Base-by-base conservation (phyloP, 805 yeast species). In the Yarrowia sp. region DNA sequence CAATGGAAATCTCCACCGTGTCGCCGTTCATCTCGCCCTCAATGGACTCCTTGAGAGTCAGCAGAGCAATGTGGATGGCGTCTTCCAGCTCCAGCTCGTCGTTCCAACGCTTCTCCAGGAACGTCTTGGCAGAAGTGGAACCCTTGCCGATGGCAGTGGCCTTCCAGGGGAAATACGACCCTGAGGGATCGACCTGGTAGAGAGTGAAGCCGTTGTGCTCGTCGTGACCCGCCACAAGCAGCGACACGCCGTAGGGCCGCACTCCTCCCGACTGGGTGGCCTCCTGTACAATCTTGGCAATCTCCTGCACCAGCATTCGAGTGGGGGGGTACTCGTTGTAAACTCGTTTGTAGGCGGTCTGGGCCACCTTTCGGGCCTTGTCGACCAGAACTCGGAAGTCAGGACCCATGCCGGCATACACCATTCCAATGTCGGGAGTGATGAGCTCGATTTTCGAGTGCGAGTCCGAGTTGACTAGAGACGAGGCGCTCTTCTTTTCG, bases 191-290 rank as follows among this genome's bases (percentile, higher is more conserved):
- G 54, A 95, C 96, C 78, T 95, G 99, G 76, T 95, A 95, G 67
- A 95, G 81, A 74, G 89, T 89, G 76, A 84, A 92, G 30, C 86
- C 86, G 70, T 82, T 85, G 66, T 81, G 81, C 38, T 88, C 91
- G 74, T 95, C 98, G 74, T 90, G 84, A 22, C 99, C 99, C 10
- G 98, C 99, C 19, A 95, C 92, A 65, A 95, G 80, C 65, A 95
- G 80, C 11, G 97, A 90, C 22, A 96, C 98, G 67, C 99, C 99
- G 75, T 86, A 95, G n/a, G 99, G 99, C 75, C 99, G 85, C 68
- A 95, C 97, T 77, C 99, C 99, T 61, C 98, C 99, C 62, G 92
- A 87, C 75, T 95, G 99, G 1, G 98, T 95, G n/a, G 96, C 92
- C 76, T 93, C 98, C 77, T 95, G 99, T 90, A 95, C 96, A 63